Percentiles rank a stretch among this genome's conserved stretches.
Conservation (phyloP, 2,329 filamentous ascomycete genomes). For the Tolypocladium amazonense region DNA sequence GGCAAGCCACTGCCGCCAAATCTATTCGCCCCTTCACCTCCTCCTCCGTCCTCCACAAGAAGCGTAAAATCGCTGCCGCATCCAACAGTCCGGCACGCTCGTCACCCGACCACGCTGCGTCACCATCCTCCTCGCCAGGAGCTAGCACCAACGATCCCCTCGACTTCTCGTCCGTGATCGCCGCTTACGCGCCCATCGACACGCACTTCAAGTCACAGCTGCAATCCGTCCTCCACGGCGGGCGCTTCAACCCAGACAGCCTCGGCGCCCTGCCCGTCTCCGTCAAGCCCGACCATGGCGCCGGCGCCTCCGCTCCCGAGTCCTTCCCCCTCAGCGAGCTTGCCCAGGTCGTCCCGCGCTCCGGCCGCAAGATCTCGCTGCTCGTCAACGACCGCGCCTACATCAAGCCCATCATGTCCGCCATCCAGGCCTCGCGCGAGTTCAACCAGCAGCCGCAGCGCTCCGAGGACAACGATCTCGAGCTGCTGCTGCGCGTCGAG, state of each 20-base stretch:
- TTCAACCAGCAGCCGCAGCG: slow-evolving; percentile 53
- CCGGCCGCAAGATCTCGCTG: slow-evolving; percentile 28
- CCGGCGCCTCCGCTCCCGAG: background rate
- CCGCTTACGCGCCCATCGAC: slow-evolving; percentile 29
- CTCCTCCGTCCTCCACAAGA: slow-evolving; percentile 21
- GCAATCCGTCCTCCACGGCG: slow-evolving; percentile 28
- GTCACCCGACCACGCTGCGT: slow-evolving; percentile 6
- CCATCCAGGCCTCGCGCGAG: slow-evolving; percentile 38
- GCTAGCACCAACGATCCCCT: slow-evolving; percentile 32
- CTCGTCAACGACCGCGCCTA: slow-evolving; percentile 31
- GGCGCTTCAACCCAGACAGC: slow-evolving; percentile 40
- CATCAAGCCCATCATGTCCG: slow-evolving; percentile 44
- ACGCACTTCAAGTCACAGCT: slow-evolving; percentile 33
- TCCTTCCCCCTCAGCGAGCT: slow-evolving; percentile 43
- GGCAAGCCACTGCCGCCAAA: background rate
- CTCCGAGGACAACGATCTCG: slow-evolving; percentile 46
- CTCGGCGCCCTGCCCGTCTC: slow-evolving; percentile 34
- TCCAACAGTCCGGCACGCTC: slow-evolving; percentile 15
- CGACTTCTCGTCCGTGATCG: slow-evolving; percentile 37
- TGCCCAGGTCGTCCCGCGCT: slow-evolving; percentile 40
- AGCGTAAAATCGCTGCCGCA: slow-evolving; percentile 24
- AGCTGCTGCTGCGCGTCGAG: slow-evolving; percentile 45
- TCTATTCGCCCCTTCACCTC: slow-evolving; percentile 15
- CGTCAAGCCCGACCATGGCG: slow-evolving; percentile 17
- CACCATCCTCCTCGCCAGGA: slow-evolving; percentile 10